Evolutionary conservation across 176 grass and related monocot species (phyloP), one percentile per base, ranked within the genome.

Genomic region (Echinochloa phyllopogon): DNA sequence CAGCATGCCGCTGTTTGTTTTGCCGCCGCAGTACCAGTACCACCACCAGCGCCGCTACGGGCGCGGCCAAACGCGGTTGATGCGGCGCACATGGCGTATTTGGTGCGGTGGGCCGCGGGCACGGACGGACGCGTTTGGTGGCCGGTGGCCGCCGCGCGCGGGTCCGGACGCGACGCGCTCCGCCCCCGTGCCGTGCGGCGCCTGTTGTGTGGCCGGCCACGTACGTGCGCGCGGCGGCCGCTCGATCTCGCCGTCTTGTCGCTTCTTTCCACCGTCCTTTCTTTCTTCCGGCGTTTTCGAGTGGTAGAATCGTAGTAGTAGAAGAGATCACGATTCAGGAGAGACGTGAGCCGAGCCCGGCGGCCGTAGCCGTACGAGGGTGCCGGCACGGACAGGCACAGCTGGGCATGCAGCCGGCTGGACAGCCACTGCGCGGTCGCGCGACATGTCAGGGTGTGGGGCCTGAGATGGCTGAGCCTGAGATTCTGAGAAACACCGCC

Each of bases 41-140:
- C 16, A 18, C 52, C 20, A 57, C 6, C 1, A 2, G 53, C 18
- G 20, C n/a, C 2, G 56, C 55, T 57, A 57, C 56, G 56, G 21
- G 1, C 8, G 56, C 56, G 33, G 51, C 51, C 51, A 20, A 25
- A 69, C 79, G 65, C 79, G 51, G 79, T 7, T 18, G 79, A 13
- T 41, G 79, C 49, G 4, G 50, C 65, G 79, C 79, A 82, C 79
- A 82, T 82, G 79, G 79, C 21, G 79, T 57, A 70, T 58, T 71
- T 82, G 65, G 79, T 82, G 79, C 79, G 65, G 79, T 69, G 65
- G 79, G 79, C 65, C 65, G 78, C 21, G 64, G 78, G 10, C 78
- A 24, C 11, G 48, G 37, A 42, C 65, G 50, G 37, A 42, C 65
- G 50, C 65, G 79, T 57, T 44, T 13, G 65, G 65, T 70, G 79